Conservation (phyloP, 129 eudicot species). For the Artemisia argyi region DNA sequence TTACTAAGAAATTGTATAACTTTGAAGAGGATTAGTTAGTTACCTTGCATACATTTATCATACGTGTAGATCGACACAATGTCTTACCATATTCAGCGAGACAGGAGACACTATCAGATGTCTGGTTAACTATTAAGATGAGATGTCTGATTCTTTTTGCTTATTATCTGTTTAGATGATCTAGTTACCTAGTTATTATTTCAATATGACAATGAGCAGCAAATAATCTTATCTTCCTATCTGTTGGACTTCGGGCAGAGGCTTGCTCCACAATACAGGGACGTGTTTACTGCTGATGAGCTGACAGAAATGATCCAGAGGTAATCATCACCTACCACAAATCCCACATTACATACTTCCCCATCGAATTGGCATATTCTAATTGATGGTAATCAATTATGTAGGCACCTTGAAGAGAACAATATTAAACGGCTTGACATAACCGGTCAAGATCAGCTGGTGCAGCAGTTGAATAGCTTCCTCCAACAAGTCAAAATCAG, state of each 20-base stretch:
- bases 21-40: no score
- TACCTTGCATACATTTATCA: no score
- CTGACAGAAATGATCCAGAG: slow-evolving; percentile 21
- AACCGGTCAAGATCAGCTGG: slow-evolving; percentile 22
- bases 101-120: no score
- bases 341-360: not conserved
- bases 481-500: slow-evolving; percentile 23
- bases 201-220: not conserved
- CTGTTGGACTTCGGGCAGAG: slow-evolving; percentile 15
- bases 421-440: slow-evolving; percentile 21
- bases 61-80: no score
- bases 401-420: slow-evolving; percentile 28
- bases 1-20: no score
- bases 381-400: not conserved
- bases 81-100: no score
- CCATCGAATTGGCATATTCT: not conserved
- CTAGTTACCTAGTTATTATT: not conserved
- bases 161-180: no score
- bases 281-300: slow-evolving; percentile 14
- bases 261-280: slow-evolving; percentile 9
- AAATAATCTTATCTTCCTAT: slow-evolving; percentile 3
- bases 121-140: no score
- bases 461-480: slow-evolving; percentile 23
- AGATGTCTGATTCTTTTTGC: no score
- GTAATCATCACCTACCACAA: slow-evolving; percentile 10